Evolutionary conservation across 805 yeast genomes (phyloP), one percentile per base, ranked within the genome.

Genomic region (Candida adriatica): DNA sequence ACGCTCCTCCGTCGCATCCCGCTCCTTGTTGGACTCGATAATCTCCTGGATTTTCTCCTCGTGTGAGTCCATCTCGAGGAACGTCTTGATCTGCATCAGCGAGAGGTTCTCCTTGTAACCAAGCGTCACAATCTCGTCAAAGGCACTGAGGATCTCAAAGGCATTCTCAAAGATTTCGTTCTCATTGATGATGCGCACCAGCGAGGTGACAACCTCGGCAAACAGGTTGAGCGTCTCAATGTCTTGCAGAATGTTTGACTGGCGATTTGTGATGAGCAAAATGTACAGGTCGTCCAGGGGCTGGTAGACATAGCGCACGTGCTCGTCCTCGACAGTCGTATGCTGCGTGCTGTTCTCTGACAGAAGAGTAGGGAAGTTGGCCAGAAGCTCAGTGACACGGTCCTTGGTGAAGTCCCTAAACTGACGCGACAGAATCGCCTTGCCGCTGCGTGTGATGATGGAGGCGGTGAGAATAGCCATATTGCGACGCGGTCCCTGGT

Each of bases 1-100:
- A 61, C 97, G 80, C 61, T 90, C 96, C 62, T 92, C 98, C 34
- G 85, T 79, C 24, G 98, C 98, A 60, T 90, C 98, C 50, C 84
- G 64, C 62, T 92, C 98, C 63, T 92, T 92, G 66, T 92, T 92
- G 58, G 88, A 78, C 62, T 86, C 97, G 49, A 92, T 92, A 56
- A 92, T 88, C 56, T 92, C 96, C 66, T 92, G 97, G 53, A 94
- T 90, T 67, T 85, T 90, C 63, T 92, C 99, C 62, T 92, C 98
- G 57, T 92, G 96, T 24, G 95, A 83, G 61, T 92, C 97, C 97
- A 92, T 90, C 55, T 86, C 90, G 64, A 92, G 66, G 61, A 84
- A 90, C 9, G 94, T 84, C 56, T 74, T 76, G 42, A 92, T 82
- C 63, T 92, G 97, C 38, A 77, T 58, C 43, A 80, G 56, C 1